Conservation (phyloP, 1,284 basidiomycete species). For the Papiliotrema fonsecae region DNA sequence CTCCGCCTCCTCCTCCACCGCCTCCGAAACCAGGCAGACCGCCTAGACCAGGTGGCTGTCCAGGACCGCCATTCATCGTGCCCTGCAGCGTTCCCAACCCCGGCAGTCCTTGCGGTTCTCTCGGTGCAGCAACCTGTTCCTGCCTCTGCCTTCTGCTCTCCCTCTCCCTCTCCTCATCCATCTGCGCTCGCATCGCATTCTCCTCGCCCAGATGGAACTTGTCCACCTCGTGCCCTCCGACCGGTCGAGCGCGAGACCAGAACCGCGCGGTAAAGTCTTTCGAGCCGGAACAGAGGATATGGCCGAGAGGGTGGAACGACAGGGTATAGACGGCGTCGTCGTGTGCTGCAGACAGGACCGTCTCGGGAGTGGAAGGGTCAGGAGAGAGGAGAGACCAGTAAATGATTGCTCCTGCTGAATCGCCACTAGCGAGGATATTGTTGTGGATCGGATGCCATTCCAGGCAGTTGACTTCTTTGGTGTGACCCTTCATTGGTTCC, state of each 20-base stretch:
- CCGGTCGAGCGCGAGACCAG: slow-evolving; percentile 78
- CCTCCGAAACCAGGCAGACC: slow-evolving; percentile 27
- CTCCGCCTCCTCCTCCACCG: slow-evolving; percentile 3
- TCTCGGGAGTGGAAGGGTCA: slow-evolving; percentile 57
- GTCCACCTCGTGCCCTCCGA: slow-evolving; percentile 60
- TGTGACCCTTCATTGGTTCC: slow-evolving; percentile 84
- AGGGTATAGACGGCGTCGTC: slow-evolving; percentile 96
- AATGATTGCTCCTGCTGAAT: slow-evolving; percentile 84
- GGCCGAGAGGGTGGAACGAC: slow-evolving; percentile 91
- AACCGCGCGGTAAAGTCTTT: slow-evolving; percentile 98
- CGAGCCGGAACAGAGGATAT: slow-evolving; percentile 83
- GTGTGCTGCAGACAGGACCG: slow-evolving; percentile 84
- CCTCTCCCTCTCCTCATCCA: slow-evolving; percentile 47
- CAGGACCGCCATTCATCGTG: background rate
- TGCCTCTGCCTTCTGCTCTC: slow-evolving; percentile 7
- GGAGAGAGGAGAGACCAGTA: slow-evolving; percentile 76
- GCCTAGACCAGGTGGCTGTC: slow-evolving; percentile 2
- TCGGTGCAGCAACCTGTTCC: background rate
- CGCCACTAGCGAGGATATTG: slow-evolving; percentile 79
- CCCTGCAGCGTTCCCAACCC: slow-evolving; percentile 9
- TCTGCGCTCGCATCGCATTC: slow-evolving; percentile 41
- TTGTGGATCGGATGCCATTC: slow-evolving; percentile 95
- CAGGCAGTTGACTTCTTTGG: slow-evolving; percentile 94
- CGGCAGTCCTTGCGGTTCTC: slow-evolving; percentile 16
- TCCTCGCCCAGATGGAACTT: slow-evolving; percentile 46